These are phyloP conservation scores for Solanum chaucha DNA, from an alignment of 257 asterid genomes.

Conservation along the genomic window DNA sequence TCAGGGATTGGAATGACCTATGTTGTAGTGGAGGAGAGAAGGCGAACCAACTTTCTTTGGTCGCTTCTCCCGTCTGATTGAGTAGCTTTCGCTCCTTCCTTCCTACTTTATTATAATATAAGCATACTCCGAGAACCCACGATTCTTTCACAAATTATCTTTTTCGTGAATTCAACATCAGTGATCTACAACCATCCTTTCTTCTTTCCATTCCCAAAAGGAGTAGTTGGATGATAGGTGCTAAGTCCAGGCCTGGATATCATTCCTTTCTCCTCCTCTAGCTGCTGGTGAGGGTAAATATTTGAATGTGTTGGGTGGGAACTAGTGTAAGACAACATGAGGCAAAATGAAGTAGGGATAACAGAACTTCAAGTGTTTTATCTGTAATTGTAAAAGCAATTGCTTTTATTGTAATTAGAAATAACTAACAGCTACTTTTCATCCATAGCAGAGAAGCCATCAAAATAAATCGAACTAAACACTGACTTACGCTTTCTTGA, in stretches of 20 bases:
- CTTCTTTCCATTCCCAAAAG: not conserved
- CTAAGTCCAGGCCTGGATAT: not conserved
- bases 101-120: not conserved
- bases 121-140: not conserved
- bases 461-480: not conserved
- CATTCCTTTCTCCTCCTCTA: not conserved
- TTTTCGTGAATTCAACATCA: not conserved
- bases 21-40: not conserved
- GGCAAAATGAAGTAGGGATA: not conserved
- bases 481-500: not conserved
- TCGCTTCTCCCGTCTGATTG: not conserved
- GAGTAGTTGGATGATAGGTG: not conserved
- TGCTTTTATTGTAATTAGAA: not conserved
- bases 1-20: not conserved
- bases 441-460: not conserved
- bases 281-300: not conserved
- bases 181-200: not conserved
- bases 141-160: not conserved
- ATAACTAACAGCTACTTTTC: not conserved
- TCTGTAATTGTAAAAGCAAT: not conserved
- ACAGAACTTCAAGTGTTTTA: not conserved
- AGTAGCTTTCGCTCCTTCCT: not conserved
- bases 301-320: not conserved
- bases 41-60: not conserved
- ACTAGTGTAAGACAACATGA: not conserved